Conservation (phyloP, 306 rosid genomes). For the Pterocarpus santalinus region DNA sequence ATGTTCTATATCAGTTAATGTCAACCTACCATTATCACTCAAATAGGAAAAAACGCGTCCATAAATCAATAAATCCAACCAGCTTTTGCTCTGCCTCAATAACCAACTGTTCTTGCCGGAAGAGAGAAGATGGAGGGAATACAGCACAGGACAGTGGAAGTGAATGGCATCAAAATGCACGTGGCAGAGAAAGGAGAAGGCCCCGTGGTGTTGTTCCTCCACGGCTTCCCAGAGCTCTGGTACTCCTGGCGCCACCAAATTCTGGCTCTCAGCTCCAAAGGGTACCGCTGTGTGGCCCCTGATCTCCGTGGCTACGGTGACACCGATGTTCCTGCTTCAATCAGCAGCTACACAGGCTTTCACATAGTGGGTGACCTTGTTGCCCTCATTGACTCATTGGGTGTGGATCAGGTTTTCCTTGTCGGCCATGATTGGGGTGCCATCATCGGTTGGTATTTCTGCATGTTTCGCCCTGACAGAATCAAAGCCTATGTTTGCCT, state of each 20-base stretch:
- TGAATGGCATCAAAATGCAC: constrained; percentile 41
- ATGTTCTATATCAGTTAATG: no score
- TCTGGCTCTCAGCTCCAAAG: constrained; percentile 24
- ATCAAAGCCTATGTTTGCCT: constrained; percentile 36
- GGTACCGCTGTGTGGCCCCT: constrained; percentile 39
- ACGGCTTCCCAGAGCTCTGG: constrained; percentile 49
- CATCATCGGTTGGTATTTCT: constrained; percentile 30
- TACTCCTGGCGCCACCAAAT: constrained; percentile 42
- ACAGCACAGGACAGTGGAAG: constrained; percentile 29
- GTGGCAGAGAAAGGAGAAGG: constrained; percentile 47
- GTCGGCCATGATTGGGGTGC: constrained; percentile 47
- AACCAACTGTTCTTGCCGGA: no score
- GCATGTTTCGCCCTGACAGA: constrained; percentile 33
- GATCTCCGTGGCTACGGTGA: constrained; percentile 39
- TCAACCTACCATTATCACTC: no score
- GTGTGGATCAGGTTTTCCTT: constrained; percentile 29
- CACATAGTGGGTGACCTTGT: constrained; percentile 37
- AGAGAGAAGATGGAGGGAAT: constrained; percentile 21
- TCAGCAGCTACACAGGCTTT: constrained; percentile 1
- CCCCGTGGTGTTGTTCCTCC: constrained; percentile 43
- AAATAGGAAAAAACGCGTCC: no score
- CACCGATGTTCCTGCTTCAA: constrained; percentile 12
- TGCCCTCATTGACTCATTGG: constrained; percentile 26
- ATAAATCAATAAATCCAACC: no score
- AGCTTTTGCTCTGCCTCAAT: no score